Evolutionary conservation across 2,329 filamentous ascomycete genomes (phyloP).

Genomic region (Colletotrichum euphorbiae): DNA sequence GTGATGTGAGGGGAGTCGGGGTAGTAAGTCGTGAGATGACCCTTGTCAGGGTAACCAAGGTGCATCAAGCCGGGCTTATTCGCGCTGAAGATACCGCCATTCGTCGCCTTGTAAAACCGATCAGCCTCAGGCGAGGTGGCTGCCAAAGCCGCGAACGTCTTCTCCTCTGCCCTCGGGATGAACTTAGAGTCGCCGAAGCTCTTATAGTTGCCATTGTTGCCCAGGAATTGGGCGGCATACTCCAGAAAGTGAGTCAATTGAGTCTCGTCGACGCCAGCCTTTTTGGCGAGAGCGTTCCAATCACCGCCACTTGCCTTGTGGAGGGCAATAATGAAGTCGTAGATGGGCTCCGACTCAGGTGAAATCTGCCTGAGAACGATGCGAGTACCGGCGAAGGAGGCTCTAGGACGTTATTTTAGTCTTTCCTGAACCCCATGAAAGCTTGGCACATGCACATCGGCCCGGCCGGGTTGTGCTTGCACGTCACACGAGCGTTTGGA

Average conservation of each 20-base stretch:
- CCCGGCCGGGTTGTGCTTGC: background rate
- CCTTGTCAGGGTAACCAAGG: conserved; percentile 78
- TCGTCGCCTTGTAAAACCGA: conserved; percentile 74
- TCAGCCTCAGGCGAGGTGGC: conserved; percentile 69
- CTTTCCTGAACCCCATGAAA: conserved; percentile 15
- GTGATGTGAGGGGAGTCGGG: conserved; percentile 80
- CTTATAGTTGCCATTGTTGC: conserved; percentile 88
- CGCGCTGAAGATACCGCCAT: conserved; percentile 78
- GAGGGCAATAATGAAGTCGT: conserved; percentile 81
- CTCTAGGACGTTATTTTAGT: conserved; percentile 59
- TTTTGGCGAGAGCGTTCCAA: conserved; percentile 75
- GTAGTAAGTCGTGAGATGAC: conserved; percentile 86
- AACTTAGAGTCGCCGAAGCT: conserved; percentile 89
- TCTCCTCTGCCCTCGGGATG: conserved; percentile 75
- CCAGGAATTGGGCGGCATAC: conserved; percentile 82
- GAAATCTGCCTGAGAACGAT: conserved; percentile 86
- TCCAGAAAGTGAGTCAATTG: conserved; percentile 78
- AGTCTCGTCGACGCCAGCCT: conserved; percentile 72
- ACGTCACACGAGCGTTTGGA: background rate
- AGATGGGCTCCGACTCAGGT: conserved; percentile 84
- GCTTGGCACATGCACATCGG: conserved; percentile 10
- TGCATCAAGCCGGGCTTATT: conserved; percentile 75
- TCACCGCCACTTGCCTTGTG: conserved; percentile 75
- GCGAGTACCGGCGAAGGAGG: conserved; percentile 80
- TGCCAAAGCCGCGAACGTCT: conserved; percentile 73